Evolutionary conservation across 441 rosid species (phyloP).

Genomic region (Aleurites moluccanus): DNA sequence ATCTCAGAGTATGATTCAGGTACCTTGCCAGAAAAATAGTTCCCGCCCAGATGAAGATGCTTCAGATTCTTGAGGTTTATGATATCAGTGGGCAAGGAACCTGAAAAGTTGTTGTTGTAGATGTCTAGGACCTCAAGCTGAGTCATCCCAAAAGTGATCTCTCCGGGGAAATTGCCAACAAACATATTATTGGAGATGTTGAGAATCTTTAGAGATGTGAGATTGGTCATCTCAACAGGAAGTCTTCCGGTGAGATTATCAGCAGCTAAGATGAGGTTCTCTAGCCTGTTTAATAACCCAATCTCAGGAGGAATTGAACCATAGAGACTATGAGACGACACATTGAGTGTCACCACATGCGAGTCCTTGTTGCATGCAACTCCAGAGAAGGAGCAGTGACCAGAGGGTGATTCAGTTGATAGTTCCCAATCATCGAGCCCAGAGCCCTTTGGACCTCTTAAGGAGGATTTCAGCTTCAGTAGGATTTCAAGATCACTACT

Average conservation of each 20-base stretch:
- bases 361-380: conserved; percentile 48
- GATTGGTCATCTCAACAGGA: conserved; percentile 55
- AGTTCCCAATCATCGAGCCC: conserved; percentile 62
- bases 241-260: conserved; percentile 53
- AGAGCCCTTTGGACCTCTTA: conserved; percentile 46
- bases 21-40: conserved; percentile 63
- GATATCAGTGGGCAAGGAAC: conserved; percentile 51
- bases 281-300: conserved; percentile 52
- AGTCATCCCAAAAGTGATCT: conserved; percentile 41
- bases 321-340: conserved; percentile 42
- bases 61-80: conserved; percentile 46
- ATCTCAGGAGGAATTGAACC: conserved; percentile 66
- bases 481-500: conserved; percentile 55
- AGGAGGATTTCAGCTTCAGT: conserved; percentile 57
- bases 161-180: conserved; percentile 53
- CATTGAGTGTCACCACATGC: conserved; percentile 56
- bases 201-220: conserved; percentile 52
- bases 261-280: conserved; percentile 49
- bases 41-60: conserved; percentile 63
- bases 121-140: conserved; percentile 57
- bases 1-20: conserved; percentile 68
- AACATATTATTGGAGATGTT: conserved; percentile 63
- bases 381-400: conserved; percentile 51
- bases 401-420: conserved; percentile 28
- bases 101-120: conserved; percentile 66